phyloP scores from a whole-genome alignment of 768 basidiomycete species.

The Multifurca ochricompacta region DNA sequence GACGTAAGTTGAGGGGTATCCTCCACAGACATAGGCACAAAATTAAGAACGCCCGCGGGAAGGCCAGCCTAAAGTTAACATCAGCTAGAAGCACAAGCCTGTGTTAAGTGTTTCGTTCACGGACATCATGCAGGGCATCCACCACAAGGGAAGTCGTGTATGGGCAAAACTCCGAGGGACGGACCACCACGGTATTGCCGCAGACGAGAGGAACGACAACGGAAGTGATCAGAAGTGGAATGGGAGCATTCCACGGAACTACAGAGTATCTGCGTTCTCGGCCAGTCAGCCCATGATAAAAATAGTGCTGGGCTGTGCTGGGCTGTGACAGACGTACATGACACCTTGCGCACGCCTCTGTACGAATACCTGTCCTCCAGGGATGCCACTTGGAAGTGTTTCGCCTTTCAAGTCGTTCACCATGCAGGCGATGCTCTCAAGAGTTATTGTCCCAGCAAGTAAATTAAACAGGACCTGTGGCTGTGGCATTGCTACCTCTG shows the following conservation, averaged over 20 bases:
- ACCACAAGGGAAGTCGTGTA: constrained; percentile 38
- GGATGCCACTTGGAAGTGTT: constrained; percentile 35
- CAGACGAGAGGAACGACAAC: constrained; percentile 42
- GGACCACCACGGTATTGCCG: constrained; percentile 50
- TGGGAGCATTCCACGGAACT: constrained; percentile 50
- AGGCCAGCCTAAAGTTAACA: constrained; percentile 41
- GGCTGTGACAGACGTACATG: constrained; percentile 31
- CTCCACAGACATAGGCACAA: constrained; percentile 39
- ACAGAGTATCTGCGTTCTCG: constrained; percentile 37
- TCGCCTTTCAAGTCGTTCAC: constrained; percentile 36
- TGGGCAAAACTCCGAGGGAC: constrained; percentile 45
- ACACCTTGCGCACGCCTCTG: constrained; percentile 46
- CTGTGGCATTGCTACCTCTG: constrained; percentile 2
- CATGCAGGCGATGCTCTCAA: constrained; percentile 32
- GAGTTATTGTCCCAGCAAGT: constrained; percentile 17
- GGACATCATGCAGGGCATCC: constrained; percentile 40
- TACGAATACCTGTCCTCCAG: constrained; percentile 39
- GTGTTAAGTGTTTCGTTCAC: neutral
- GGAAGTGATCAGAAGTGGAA: constrained; percentile 38
- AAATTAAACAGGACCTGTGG: constrained; percentile 24
- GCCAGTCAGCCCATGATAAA: neutral
- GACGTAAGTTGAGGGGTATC: constrained; percentile 37
- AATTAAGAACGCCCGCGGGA: constrained; percentile 52
- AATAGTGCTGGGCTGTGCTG: neutral
- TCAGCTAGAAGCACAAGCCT: neutral